Evolutionary conservation across 108 stramenopile species (phyloP), one percentile per base, ranked within the genome.

Genomic region (Nannochloropsis salina): DNA sequence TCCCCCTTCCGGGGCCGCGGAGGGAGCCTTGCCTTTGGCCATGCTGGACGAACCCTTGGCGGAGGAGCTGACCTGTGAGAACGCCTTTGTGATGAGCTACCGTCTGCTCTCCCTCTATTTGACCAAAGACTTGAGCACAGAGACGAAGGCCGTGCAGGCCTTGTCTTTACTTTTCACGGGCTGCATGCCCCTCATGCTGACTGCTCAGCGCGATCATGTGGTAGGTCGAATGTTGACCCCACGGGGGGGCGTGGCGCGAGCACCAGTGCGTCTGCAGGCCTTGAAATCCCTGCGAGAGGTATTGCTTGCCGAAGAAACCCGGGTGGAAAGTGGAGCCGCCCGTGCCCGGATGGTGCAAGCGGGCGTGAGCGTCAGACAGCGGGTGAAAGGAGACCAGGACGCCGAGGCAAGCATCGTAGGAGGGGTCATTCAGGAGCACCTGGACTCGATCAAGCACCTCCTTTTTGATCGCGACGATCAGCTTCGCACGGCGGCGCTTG

Each of bases 321-420:
- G 87, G 1, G 87, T 87, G 15, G 87, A 87, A 44, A 84, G 83
- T 45, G 87, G 87, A 18, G 80, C 83, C 31, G 87, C 87, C 22
- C 80, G 80, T 6, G 83, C 43, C n/a, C 47, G 80, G 44, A 87
- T 87, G 87, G 87, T 45, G 80, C 83, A 83, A 9, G 80, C 87
- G 80, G 86, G 86, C 11, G 86, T 86, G 21, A 84, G 47, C 11
- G 44, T 87, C 15, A 83, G 80, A 5, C 87, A 87, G 83, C 83
- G 87, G 74, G 87, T 87, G 41, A 83, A 84, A 41, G 87, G 87
- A 15, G 87, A 87, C 83, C 87, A 87, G 83, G 87, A 87, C 83
- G 83, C 82, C 41, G 87, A 87, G 87, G 83, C 83, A 80, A 83
- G 83, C 11, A 83, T 87, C 9, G 87, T 87, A 44, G 87, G 87